Evolutionary conservation across 805 yeast species (phyloP), one percentile per base, ranked within the genome.

Genomic region (Kodamaea sagamina): DNA sequence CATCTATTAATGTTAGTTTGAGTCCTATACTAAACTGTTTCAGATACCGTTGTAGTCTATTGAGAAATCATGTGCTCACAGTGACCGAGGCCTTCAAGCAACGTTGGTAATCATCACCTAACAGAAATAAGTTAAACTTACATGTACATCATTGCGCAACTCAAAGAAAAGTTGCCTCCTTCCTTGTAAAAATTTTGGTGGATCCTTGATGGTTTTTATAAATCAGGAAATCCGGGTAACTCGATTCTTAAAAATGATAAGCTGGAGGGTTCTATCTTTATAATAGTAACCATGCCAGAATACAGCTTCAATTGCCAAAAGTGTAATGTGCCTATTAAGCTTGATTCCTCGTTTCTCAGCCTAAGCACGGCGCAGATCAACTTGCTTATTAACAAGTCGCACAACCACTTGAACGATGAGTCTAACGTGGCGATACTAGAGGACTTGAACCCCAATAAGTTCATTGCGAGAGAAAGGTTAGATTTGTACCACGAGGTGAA

Each of bases 11-110:
- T 27, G 32, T 38, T 38, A 24, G 46, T 36, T 27, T 13, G 16
- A 38, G 18, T 21, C 22, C 26, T 15, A 34, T 16, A 32, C 29
- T 21, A 29, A 29, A 15, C 26, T 37, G 22, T 39, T 35, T 85
- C 95, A 87, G 95, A 87, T 87, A 87, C 95, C 95, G 95, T 87
- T 87, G 95, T 87, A 87, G 96, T 87, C 95, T 82, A 77, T 78
- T 78, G 81, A 77, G 82, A 77, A 81, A 79, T 78, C 82, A 68
- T 77, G 84, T 75, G 82, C 86, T 75, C 78, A 79, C 87, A 81
- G 59, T 54, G 79, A 62, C 59, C 52, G 62, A 44, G 45, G 47
- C 50, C 62, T 55, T 59, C 61, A 52, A 54, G 62, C 58, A 59
- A 57, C 61, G 50, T 44, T 44, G 32, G 21, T 43, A 42, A 31